Conservation (phyloP, 441 rosid species). For the Brassica hybrid region DNA sequence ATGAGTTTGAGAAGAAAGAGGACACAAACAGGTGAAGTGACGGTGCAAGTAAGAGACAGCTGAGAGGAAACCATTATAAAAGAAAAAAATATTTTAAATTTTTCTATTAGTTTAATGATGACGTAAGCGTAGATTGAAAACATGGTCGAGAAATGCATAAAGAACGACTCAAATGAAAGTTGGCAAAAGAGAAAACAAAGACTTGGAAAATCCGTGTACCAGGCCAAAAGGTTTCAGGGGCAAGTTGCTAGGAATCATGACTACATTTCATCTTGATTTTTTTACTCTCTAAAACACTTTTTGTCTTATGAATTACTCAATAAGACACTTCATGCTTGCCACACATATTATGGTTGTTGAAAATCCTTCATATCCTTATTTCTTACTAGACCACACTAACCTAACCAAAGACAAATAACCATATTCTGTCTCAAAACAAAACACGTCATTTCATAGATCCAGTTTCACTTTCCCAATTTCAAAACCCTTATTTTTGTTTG, state of each 20-base stretch:
- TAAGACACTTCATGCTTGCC: too few relatives aligned
- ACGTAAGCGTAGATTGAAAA: conserved; percentile 22
- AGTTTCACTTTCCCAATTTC: too few relatives aligned
- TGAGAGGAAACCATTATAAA: not conserved
- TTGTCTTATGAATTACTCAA: too few relatives aligned
- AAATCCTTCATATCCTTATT: too few relatives aligned
- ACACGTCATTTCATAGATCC: too few relatives aligned
- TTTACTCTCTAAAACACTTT: too few relatives aligned
- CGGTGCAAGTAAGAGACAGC: conserved; percentile 42
- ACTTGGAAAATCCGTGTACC: conserved; percentile 3
- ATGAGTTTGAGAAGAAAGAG: conserved; percentile 32
- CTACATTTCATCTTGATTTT: not conserved
- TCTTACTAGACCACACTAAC: too few relatives aligned
- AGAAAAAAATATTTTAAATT: not conserved
- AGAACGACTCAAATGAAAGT: conserved; percentile 29
- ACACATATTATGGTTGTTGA: too few relatives aligned
- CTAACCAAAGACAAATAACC: too few relatives aligned
- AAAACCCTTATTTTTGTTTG: too few relatives aligned
- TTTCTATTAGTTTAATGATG: not conserved
- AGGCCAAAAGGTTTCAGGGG: not conserved
- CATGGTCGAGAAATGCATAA: conserved; percentile 11
- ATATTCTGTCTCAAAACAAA: too few relatives aligned
- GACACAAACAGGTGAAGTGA: conserved; percentile 36
- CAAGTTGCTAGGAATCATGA: not conserved
- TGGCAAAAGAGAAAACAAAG: conserved; percentile 18